Evolutionary conservation across 352 stramenopile species (phyloP), one percentile per base, ranked within the genome.

Genomic region (Saprolegnia parasitica): DNA sequence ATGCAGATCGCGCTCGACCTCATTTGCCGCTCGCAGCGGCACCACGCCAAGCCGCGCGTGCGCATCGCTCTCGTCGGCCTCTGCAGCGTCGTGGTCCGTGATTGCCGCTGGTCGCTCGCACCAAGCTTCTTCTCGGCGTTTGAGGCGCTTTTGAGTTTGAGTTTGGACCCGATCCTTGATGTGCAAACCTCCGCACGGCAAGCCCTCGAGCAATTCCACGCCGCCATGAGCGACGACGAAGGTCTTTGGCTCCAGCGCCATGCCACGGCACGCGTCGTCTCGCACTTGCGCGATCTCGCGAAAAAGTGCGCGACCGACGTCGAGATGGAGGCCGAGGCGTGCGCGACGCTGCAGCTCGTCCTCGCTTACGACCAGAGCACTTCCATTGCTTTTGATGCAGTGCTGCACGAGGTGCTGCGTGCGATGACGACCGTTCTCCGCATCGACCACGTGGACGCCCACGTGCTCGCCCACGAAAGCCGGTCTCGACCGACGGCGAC

Each of bases 71-170:
- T 93, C 23, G 79, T 82, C n/a, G 67, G 77, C 11, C 76, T 96
- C 21, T 96, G 84, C 57, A 67, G 66, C 46, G 76, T 73, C 13
- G 75, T 94, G 16, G 76, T 91, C 65, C 46, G 85, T 1, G 57
- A 77, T 18, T 91, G 84, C 29, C 83, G 79, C 10, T 54, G 21
- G 50, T 76, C 74, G 0, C 81, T 96, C 15, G 65, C 68, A 4
- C 60, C 75, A 4, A 88, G 77, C 6, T 93, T 93, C 39, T 86
- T 96, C 67, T 79, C 76, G 15, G 90, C 80, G 50, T 91, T 84
- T 32, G 87, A 96, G 65, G 83, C 92, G 60, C 77, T 94, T 35
- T 74, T 96, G 55, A 81, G 91, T 23, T 71, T 91, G 39, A 74
- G 75, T 32, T 76, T 77, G 11, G 83, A 96, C 39, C 47, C 71